Conservation (phyloP, 768 basidiomycete species). For the Boletus bicolor region DNA sequence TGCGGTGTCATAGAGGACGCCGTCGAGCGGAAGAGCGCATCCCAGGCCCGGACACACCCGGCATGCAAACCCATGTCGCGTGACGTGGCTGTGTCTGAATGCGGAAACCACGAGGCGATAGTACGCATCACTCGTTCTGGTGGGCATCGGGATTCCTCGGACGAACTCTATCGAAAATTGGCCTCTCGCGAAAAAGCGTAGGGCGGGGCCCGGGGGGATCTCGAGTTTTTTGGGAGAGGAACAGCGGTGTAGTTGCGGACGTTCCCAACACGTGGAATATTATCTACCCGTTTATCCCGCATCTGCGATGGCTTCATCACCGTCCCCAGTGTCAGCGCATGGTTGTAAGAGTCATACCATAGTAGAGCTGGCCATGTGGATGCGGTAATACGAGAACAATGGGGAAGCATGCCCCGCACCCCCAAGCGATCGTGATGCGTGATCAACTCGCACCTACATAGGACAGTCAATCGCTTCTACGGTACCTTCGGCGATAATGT, state of each 20-base stretch:
- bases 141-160: constrained; percentile 17
- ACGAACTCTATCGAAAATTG: background rate
- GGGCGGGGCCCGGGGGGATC: background rate
- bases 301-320: constrained; percentile 3
- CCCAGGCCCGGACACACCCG: background rate
- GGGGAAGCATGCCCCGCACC: constrained; percentile 15
- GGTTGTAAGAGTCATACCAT: constrained; percentile 1
- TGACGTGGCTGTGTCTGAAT: constrained; percentile 12
- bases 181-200: background rate
- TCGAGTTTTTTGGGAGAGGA: background rate
- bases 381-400: constrained; percentile 14
- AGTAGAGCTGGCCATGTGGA: background rate
- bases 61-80: background rate
- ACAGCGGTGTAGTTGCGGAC: background rate
- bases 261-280: constrained; percentile 8
- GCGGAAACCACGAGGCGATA: constrained; percentile 16
- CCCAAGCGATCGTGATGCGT: constrained; percentile 3
- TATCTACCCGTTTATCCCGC: background rate
- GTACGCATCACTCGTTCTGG: constrained; percentile 9
- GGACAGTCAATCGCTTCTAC: constrained; percentile 16
- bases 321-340: background rate
- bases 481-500: constrained; percentile 18
- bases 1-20: background rate
- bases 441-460: constrained; percentile 6
- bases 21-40: constrained; percentile 1